These are phyloP conservation scores for Dissoconium aciculare DNA, from an alignment of 2,329 filamentous ascomycete species.

Conservation along the genomic window DNA sequence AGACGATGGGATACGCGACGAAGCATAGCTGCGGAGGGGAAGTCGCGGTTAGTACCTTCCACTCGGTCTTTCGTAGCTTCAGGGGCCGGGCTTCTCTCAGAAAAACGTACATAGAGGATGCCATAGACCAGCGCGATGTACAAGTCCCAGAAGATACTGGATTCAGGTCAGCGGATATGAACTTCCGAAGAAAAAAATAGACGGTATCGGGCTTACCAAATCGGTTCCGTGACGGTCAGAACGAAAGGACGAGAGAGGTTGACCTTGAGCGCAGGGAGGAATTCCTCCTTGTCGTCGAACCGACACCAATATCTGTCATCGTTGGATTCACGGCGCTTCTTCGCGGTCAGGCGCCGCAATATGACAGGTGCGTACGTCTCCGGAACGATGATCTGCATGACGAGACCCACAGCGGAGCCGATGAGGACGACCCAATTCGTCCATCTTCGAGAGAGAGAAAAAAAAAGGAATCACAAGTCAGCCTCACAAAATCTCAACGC, in stretches of 20 bases:
- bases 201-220: conserved; percentile 42
- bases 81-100: too few species aligned
- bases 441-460: conserved; percentile 38
- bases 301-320: conserved; percentile 64
- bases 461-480: too few species aligned
- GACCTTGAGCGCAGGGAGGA: conserved; percentile 52
- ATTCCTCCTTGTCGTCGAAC: conserved; percentile 57
- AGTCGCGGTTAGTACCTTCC: too few species aligned
- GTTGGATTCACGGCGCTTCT: conserved; percentile 49
- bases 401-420: conserved; percentile 46
- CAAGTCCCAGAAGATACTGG: conserved; percentile 55
- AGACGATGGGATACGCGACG: conserved; percentile 78
- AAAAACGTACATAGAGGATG: conserved; percentile 48
- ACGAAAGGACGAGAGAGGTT: conserved; percentile 67
- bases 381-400: conserved; percentile 44
- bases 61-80: too few species aligned
- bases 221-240: conserved; percentile 67
- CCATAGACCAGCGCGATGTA: conserved; percentile 67
- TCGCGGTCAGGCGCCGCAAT: conserved; percentile 50
- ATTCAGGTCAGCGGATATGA: conserved; percentile 4
- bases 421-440: conserved; percentile 70
- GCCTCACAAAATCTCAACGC: too few species aligned
- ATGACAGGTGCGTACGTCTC: conserved; percentile 68
- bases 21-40: conserved; percentile 50
- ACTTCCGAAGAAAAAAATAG: neutral